phyloP scores from a whole-genome alignment of 169 alveolate species.

The Miamiensis avidus region DNA sequence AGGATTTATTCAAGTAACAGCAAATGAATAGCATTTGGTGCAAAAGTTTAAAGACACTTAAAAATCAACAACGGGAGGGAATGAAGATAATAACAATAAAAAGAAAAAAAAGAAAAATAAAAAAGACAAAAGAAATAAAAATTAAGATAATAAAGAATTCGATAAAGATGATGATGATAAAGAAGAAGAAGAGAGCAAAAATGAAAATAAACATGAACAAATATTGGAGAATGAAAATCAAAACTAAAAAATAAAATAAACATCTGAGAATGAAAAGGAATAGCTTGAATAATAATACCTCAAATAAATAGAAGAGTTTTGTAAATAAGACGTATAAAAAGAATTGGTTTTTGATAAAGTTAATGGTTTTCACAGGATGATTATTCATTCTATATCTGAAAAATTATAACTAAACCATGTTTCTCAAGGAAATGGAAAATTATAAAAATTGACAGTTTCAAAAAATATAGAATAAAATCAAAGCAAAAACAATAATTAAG shows the following conservation, averaged over 20 bases:
- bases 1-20: conserved; percentile 35
- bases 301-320: conserved; percentile 1
- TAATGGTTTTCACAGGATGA: conserved; percentile 53
- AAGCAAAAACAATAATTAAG: neutral
- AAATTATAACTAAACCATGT: conserved; percentile 41
- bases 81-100: neutral
- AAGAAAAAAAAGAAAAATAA: neutral
- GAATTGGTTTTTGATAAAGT: conserved; percentile 23
- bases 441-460: conserved; percentile 24
- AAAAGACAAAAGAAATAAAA: conserved; percentile 25
- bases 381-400: conserved; percentile 56
- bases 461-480: neutral
- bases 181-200: conserved; percentile 1
- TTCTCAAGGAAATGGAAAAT: conserved; percentile 40
- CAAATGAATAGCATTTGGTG: conserved; percentile 22
- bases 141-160: conserved; percentile 32
- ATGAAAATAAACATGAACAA: neutral
- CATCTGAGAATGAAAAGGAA: too few species aligned
- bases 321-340: neutral
- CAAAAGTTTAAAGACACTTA: conserved; percentile 9
- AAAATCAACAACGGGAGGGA: conserved; percentile 24
- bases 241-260: neutral
- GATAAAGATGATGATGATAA: conserved; percentile 46
- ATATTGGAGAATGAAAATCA: conserved; percentile 12
- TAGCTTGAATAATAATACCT: neutral